These are phyloP conservation scores for Annulohypoxylon truncatum DNA, from an alignment of 2,329 filamentous ascomycete species.

Conservation along the genomic window DNA sequence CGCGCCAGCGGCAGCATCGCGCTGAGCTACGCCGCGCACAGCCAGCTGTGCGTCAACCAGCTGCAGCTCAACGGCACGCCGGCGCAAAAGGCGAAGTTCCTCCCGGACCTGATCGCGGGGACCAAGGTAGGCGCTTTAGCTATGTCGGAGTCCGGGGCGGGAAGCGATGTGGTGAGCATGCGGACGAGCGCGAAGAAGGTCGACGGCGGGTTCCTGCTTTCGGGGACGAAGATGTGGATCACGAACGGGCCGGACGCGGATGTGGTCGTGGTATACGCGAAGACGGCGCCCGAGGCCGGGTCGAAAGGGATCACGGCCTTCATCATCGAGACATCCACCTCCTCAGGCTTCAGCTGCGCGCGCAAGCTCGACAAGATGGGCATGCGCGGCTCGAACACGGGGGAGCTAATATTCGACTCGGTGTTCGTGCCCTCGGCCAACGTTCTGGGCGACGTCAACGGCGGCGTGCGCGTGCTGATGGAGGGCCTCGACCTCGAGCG, in stretches of 20 bases:
- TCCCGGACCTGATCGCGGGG: constrained; percentile 84
- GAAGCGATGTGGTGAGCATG: constrained; percentile 96
- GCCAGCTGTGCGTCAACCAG: constrained; percentile 96
- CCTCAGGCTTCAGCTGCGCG: constrained; percentile 82
- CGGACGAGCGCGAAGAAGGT: constrained; percentile 83
- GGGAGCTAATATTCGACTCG: constrained; percentile 89
- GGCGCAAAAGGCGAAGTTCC: constrained; percentile 82
- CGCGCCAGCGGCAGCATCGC: constrained; percentile 86
- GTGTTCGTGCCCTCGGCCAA: constrained; percentile 90
- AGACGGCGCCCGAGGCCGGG: constrained; percentile 82
- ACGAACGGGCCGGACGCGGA: constrained; percentile 98
- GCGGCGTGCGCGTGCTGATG: constrained; percentile 92
- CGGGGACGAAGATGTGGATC: constrained; percentile 99
- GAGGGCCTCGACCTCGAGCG: constrained; percentile 94
- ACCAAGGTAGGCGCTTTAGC: constrained; percentile 87
- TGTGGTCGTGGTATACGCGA: constrained; percentile 94
- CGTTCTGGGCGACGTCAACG: constrained; percentile 81
- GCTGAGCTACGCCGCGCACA: constrained; percentile 94
- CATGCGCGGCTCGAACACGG: constrained; percentile 97
- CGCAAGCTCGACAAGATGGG: constrained; percentile 97
- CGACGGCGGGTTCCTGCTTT: constrained; percentile 86
- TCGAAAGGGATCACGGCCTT: constrained; percentile 97
- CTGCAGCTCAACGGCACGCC: constrained; percentile 86
- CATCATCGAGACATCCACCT: constrained; percentile 76
- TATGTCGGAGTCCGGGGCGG: constrained; percentile 93